Base-by-base conservation (phyloP, 2,329 filamentous ascomycete species). In the Colletotrichum sp. region DNA sequence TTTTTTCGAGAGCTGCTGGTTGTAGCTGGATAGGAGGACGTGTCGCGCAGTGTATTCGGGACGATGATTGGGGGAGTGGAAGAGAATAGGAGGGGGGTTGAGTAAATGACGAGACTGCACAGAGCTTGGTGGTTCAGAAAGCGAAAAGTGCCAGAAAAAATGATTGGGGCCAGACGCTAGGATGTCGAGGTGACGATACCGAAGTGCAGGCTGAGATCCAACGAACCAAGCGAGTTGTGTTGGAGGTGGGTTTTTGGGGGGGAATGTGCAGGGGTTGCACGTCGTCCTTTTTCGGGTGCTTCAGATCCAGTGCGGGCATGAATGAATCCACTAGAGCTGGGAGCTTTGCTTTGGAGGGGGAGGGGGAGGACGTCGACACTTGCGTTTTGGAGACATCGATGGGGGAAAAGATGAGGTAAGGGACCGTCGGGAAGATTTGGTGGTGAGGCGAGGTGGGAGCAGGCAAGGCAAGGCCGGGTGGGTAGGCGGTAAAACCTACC, bases 1-100 rank as follows among this genome's bases (percentile, higher is more conserved):
- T 86, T 81, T 72, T 58, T 60, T 64, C 43, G 55, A 10, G 30
- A 27, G n/a, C 61, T 65, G 72, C 65, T 77, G 79, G 79, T 76
- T 48, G 56, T 34, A 56, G 36, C 43, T 27, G 78, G 78, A 71
- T 71, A 67, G 52, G 74, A 73, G 79, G 27, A 39, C 65, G 48
- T 69, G 28, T 52, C 55, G 55, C 36, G 56, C 69, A 75, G 66
- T 56, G 36, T 58, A 60, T 32, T 43, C 52, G 48, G 43, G 16
- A 60, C 16, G 74, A 75, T 74, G 74, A 73, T 71, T 58, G 76
- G 73, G 43, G 43, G 43, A 13, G 6, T 22, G 43, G 79, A 80
- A 83, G 82, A 13, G 25, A 43, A 62, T 58, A 76, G 60, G 39
- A 52, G 28, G 64, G 43, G 36, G 32, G 10, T 52, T 52, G 43